Conservation (phyloP, 2,329 filamentous ascomycete species). For the Xylaria sp. region DNA sequence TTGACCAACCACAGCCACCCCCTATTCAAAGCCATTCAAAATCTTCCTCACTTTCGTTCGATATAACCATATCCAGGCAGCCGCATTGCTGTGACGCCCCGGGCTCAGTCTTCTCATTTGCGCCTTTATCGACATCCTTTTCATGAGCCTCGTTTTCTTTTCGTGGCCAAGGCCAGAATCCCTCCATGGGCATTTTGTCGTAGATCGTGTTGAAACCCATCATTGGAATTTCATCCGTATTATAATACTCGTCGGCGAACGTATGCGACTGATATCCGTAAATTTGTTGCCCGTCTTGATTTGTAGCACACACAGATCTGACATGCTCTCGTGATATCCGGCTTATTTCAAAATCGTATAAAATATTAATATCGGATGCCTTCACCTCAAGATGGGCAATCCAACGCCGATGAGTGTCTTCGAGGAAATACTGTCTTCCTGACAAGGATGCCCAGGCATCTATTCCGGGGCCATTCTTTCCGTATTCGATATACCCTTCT, state of each 20-base stretch:
- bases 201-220: constrained; percentile 26
- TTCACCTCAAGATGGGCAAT: background rate
- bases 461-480: background rate
- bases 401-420: constrained; percentile 1
- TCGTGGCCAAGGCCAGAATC: constrained; percentile 27
- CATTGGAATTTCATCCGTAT: background rate
- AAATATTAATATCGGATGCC: background rate
- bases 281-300: constrained; percentile 1
- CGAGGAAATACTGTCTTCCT: background rate
- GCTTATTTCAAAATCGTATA: constrained; percentile 2
- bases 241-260: background rate
- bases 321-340: background rate
- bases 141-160: background rate
- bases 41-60: no score
- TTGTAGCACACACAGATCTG: background rate
- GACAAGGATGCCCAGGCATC: background rate
- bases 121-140: background rate
- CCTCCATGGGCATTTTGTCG: constrained; percentile 26
- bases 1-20: no score
- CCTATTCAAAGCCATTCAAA: no score
- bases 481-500: constrained; percentile 14
- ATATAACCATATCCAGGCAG: no score
- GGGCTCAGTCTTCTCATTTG: no score
- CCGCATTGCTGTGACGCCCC: no score
- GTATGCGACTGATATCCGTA: background rate